Base-by-base conservation (phyloP, 768 basidiomycete species). In the Lentinula aciculospora region DNA sequence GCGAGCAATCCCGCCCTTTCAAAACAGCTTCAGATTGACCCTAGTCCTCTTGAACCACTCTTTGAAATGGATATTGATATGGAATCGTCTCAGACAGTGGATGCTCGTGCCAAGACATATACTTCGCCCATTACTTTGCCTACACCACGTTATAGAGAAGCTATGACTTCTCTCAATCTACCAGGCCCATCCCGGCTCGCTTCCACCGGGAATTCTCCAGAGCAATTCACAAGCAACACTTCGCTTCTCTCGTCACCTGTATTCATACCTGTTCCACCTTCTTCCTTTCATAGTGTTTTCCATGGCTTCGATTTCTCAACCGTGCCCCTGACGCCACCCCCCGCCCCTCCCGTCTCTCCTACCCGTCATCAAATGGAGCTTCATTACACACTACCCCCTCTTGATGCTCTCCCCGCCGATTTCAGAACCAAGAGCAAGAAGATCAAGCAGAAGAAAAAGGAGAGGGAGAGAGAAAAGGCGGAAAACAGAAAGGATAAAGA, bases 401-500 rank as follows among this genome's bases (percentile, higher is more conserved):
- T 79, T 44, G 80, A 76, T 57, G 58, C 68, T 2, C 70, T 85
- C 8, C 82, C 83, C 8, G 63, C 73, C 0, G 81, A 83, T 58
- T 79, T 77, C 65, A 68, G 76, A 21, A 77, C 69, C 4, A 82
- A 78, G 58, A 67, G 65, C 29, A 75, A 77, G 46, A 75, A 77
- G 50, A 81, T 79, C 63, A 77, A 75, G 23, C 80, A 85, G 12
- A 79, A 76, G 64, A 76, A 79, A 45, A 68, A 67, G 31, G 78
- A 80, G 19, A 73, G 71, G 62, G 70, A 64, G 77, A 61, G 73
- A 78, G 66, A 63, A 63, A 49, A 75, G 69, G 72, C 68, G 46
- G 66, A 67, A 28, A 70, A 71, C 3, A 68, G 72, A 29, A 83
- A 78, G 61, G 71, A 74, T 17, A 81, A 77, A 61, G 69, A 69